Conservation (phyloP, 805 yeast species). For the Candida saitoana region DNA sequence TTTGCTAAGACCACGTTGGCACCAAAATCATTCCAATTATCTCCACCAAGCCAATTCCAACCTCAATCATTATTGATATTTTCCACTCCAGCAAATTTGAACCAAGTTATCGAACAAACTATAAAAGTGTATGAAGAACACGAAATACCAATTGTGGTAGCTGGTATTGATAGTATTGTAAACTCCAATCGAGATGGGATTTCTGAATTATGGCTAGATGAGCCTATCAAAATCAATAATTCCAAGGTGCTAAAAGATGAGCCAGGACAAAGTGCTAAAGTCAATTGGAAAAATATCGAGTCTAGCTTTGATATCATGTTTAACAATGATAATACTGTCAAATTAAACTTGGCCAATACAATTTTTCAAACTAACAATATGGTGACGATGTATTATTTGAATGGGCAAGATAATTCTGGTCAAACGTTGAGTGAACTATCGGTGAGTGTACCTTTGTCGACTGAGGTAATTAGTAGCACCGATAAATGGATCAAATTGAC, state of each 20-base stretch:
- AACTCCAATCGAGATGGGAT: conserved; percentile 31
- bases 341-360: conserved; percentile 35
- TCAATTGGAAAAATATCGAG: conserved; percentile 35
- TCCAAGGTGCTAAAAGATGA: conserved; percentile 18
- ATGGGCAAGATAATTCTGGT: conserved; percentile 22
- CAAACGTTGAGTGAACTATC: conserved; percentile 25
- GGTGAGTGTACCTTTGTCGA: conserved; percentile 18
- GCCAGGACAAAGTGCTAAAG: conserved; percentile 23
- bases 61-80: conserved; percentile 31
- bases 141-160: conserved; percentile 34
- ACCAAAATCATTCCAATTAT: conserved; percentile 10
- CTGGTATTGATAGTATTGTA: conserved; percentile 37
- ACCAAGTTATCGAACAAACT: conserved; percentile 26
- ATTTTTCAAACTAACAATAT: conserved; percentile 32
- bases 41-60: conserved; percentile 9
- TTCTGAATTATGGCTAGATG: conserved; percentile 37
- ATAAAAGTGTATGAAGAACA: conserved; percentile 21
- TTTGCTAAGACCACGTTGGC: conserved; percentile 13
- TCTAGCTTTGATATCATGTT: conserved; percentile 21
- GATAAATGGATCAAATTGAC: conserved; percentile 36
- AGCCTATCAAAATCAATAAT: conserved; percentile 15
- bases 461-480: conserved; percentile 4
- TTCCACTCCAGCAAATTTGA: conserved; percentile 33
- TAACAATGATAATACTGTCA: conserved; percentile 11
- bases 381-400: conserved; percentile 30